Base-by-base conservation (phyloP, 345 rosid genomes). In the Sonneratia caseolaris region DNA sequence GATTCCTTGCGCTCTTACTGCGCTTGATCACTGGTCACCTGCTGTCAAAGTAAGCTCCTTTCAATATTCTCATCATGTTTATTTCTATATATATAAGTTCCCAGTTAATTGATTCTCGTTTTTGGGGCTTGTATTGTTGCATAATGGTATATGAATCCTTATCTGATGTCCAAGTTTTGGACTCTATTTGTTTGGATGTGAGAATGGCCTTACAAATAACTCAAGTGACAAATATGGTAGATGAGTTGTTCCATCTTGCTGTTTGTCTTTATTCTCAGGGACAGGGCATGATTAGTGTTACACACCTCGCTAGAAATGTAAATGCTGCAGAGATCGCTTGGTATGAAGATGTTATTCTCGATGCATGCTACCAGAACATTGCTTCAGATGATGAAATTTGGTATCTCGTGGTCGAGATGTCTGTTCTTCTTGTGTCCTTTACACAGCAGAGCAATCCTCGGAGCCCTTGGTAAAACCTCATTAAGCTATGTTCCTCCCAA, bases 21-120 rank as follows among this genome's bases (percentile, higher is more conserved):
- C 91, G 27, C 88, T 92, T 72, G 97, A 95, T 79, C 97, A 92
- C 80, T 95, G 96, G 97, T 92, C 97, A 12, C 87, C 96, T 0
- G 83, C 82, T 77, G 92, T 95, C 74, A 95, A 95, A 83, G 99
- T 90, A 84, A 51, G 93, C 32, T 79, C 27, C 56, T 27, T 68
- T 32, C 16, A 40, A 19, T 53, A 19, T 37, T 16, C 40, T 37
- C 48, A 69, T 38, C 24, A 43, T 14, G 5, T 37, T 14, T 18
- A 35, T 14, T 37, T n/a, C 11, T 35, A 14, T 22, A 38, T 38
- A 21, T 8, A 5, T 19, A 45, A 53, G 22, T 45, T 18, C 49
- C 57, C 0, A 0, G 7, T 19, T 56, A 24, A 57, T 19, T 24
- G 5, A 42, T 62, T 62, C 27, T n/a, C 14, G 19, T 12, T 62